Base-by-base conservation (phyloP, 495 filamentous ascomycete genomes). In the Podospora australis region DNA sequence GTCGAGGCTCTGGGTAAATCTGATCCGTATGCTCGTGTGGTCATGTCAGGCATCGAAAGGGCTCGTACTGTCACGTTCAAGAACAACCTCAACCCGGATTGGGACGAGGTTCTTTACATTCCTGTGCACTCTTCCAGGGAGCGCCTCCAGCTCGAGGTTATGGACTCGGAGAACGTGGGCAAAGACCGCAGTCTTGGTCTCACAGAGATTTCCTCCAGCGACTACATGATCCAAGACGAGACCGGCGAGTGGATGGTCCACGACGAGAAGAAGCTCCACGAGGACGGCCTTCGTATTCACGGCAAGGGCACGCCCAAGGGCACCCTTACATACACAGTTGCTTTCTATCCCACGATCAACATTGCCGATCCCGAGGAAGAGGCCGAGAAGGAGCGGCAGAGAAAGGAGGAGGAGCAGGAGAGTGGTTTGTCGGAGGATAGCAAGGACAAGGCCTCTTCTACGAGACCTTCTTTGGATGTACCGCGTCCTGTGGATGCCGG, bases 1-100 rank as follows among this genome's bases (percentile, higher is more conserved):
- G 69, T 96, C 44, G 92, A 99, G 61, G 84, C 87, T 34, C 79
- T 99, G 70, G 94, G 92, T 66, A 96, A 96, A 69, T 96, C 91
- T 9, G 92, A 99, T 64, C 87, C 92, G 0, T 99, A 97, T 59
- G 87, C 79, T 20, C 83, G 90, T 14, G 84, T 96, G 7, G 70
- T 96, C 36, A 77, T 96, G 23, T 94, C 89, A 24, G 91, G 92
- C 23, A 77, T 96, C 40, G 84, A 91, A 57, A 95, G 87, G 59
- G 90, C 76, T 16, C 80, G 88, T 44, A 96, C 94, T 1, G 92
- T 99, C 39, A 96, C 92, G 1, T 95, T 91, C 69, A 82, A 89
- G 57, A 99, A 91, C 62, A 95, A 96, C 58, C 80, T 99, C 16
- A 87, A 95, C 57, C 92, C 92, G 2, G 83, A 94, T 25, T 99